Percentiles rank a stretch among this genome's conserved stretches.
phyloP scores from a whole-genome alignment of 2,329 filamentous ascomycete species.

The Balansia obtecta region DNA sequence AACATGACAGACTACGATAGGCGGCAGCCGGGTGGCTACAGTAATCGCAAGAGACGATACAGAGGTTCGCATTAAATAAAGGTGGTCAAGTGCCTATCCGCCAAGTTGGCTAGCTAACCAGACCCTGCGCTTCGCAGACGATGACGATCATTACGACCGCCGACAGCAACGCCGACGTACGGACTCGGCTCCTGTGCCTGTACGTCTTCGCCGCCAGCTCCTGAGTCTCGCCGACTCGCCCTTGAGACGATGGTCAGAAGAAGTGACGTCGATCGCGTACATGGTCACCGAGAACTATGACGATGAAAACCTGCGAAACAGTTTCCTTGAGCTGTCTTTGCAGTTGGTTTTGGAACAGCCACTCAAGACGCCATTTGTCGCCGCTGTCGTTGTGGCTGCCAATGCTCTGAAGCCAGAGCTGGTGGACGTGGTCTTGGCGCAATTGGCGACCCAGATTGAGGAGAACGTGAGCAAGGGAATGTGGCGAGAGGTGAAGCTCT shows the following conservation, averaged over 20 bases:
- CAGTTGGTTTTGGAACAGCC: slow-evolving; percentile 83
- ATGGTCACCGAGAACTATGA: slow-evolving; percentile 73
- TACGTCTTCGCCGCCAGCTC: slow-evolving; percentile 66
- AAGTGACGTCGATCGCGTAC: slow-evolving; percentile 62
- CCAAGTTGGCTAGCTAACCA: slow-evolving; percentile 1
- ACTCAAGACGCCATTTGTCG: slow-evolving; percentile 92
- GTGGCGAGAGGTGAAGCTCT: slow-evolving; percentile 86
- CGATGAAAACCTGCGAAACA: slow-evolving; percentile 63
- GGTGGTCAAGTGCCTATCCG: neutral
- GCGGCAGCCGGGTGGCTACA: slow-evolving; percentile 37
- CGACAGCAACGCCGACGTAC: slow-evolving; percentile 62
- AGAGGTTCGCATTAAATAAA: slow-evolving; percentile 45
- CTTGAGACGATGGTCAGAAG: slow-evolving; percentile 65
- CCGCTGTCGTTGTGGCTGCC: slow-evolving; percentile 66
- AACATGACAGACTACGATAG: slow-evolving; percentile 45
- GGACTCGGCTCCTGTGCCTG: slow-evolving; percentile 55
- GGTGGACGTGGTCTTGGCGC: slow-evolving; percentile 55
- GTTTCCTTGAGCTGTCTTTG: slow-evolving; percentile 60
- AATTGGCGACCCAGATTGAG: slow-evolving; percentile 50
- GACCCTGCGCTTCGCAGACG: slow-evolving; percentile 23
- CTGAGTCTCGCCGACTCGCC: slow-evolving; percentile 73
- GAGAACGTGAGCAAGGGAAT: slow-evolving; percentile 56
- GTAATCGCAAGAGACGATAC: slow-evolving; percentile 65
- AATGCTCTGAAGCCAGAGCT: slow-evolving; percentile 71
- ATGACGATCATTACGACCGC: slow-evolving; percentile 69